These are phyloP conservation scores for Linderniella brevidens DNA, from an alignment of 257 asterid species.

Conservation along the genomic window DNA sequence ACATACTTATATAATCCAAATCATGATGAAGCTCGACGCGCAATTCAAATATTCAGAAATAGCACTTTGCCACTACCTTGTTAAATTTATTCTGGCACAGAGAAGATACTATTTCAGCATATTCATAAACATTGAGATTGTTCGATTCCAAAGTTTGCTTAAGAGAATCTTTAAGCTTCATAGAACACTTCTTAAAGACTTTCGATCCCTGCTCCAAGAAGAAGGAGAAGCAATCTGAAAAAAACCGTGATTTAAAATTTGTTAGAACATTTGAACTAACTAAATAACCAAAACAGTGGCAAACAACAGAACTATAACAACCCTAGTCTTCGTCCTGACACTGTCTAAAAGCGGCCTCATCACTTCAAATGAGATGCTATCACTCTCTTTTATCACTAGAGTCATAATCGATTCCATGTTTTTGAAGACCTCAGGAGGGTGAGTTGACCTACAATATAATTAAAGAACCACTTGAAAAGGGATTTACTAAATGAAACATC, in stretches of 20 bases:
- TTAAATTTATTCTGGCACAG: constrained; percentile 18
- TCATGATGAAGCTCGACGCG: too few species aligned
- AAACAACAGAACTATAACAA: constrained; percentile 4
- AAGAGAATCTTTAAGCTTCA: constrained; percentile 20
- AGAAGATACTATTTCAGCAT: constrained; percentile 23
- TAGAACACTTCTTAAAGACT: constrained; percentile 31
- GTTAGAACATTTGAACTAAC: constrained; percentile 4
- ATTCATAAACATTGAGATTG: constrained; percentile 24
- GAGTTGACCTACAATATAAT: constrained; percentile 22
- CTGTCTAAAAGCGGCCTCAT: constrained; percentile 33
- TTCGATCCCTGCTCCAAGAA: constrained; percentile 39
- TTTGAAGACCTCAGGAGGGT: constrained; percentile 21
- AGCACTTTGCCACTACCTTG: constrained; percentile 10
- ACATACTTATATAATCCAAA: too few species aligned
- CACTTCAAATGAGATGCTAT: constrained; percentile 33
- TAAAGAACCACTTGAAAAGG: constrained; percentile 9
- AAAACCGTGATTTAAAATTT: constrained; percentile 12
- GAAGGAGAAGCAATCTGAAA: constrained; percentile 27
- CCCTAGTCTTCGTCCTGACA: constrained; percentile 41
- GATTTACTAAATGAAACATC: constrained; percentile 8
- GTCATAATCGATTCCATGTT: constrained; percentile 38
- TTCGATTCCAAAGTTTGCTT: constrained; percentile 19
- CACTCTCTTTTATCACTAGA: constrained; percentile 33
- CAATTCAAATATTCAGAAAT: too few species aligned
- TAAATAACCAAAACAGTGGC: constrained; percentile 3